Evolutionary conservation across 768 basidiomycete genomes (phyloP), one percentile per base, ranked within the genome.

Genomic region (Dentipellis fragilis): DNA sequence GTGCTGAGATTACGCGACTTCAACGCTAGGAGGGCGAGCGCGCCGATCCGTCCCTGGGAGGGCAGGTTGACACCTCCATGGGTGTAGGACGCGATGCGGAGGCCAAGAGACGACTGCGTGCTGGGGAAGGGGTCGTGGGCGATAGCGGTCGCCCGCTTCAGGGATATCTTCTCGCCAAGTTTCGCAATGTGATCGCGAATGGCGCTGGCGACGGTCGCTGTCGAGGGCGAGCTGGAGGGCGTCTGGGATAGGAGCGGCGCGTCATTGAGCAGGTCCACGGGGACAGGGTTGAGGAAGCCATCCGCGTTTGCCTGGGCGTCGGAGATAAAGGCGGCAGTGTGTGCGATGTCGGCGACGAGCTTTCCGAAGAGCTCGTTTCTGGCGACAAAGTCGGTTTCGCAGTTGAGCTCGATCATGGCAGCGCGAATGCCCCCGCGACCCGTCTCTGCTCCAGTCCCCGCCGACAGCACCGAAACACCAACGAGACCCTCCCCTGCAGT

Each of bases 311-410:
- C 29, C 12, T 51, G 55, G 40, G 57, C 78, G 54, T 82, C 80
- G 0, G 80, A 69, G 45, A 89, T 73, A 64, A 83, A 88, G 6
- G 91, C 91, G 36, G 85, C 83, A 1, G 89, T 92, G 62, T 89
- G 84, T 14, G 91, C 87, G 61, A 96, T 85, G 62, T 90, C 84
- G 40, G 77, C 75, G 11, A 88, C 86, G 39, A 94, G 79, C 54
- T 76, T 75, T 14, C 81, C 76, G 64, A 98, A 98, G 11, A 92
- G 73, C 56, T 85, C 80, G 63, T 91, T 94, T 60, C 89, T 73
- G 21, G 84, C 90, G 29, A 98, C 94, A 66, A 96, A 98, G 72
- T 98, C 94, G 52, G 94, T 96, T 73, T 98, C 94, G 73, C 94
- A 97, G 62, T 90, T 91, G 58, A 96, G 74, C 69, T 98, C 94